Percentiles rank a stretch among this genome's conserved stretches.
These are phyloP conservation scores for Epichloe typhina DNA, from an alignment of 2,329 filamentous ascomycete species.

Conservation along the genomic window DNA sequence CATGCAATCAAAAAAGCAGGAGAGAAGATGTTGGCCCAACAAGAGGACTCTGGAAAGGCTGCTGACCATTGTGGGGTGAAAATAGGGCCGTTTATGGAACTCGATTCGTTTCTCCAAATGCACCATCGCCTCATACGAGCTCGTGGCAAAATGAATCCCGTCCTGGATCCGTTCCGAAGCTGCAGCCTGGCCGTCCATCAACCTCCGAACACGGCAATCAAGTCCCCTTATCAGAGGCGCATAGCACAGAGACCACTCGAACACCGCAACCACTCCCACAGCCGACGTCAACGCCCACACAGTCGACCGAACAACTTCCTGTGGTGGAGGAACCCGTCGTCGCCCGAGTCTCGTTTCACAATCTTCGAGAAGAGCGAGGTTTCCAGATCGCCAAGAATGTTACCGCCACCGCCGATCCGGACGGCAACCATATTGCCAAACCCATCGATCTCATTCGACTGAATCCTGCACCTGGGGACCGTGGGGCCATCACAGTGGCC, in stretches of 20 bases:
- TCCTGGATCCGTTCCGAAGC: slow-evolving; percentile 28
- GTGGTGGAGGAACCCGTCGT: slow-evolving; percentile 55
- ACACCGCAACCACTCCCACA: slow-evolving; percentile 8
- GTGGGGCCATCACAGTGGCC: slow-evolving; percentile 58
- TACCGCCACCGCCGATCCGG: slow-evolving; percentile 55
- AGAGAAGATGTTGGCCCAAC: neutral
- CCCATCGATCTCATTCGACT: slow-evolving; percentile 70
- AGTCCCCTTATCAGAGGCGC: slow-evolving; percentile 16
- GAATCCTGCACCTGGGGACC: slow-evolving; percentile 53
- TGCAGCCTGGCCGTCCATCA: slow-evolving; percentile 30
- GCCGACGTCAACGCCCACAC: slow-evolving; percentile 19
- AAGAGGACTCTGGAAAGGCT: neutral
- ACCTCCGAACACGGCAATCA: slow-evolving; percentile 23
- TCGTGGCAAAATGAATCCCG: slow-evolving; percentile 31
- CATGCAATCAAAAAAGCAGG: neutral
- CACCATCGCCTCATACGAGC: slow-evolving; percentile 32
- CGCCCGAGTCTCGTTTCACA: slow-evolving; percentile 71
- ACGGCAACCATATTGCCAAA: slow-evolving; percentile 62
- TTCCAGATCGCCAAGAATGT: slow-evolving; percentile 72
- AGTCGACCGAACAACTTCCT: slow-evolving; percentile 28
- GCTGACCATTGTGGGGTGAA: slow-evolving; percentile 1
- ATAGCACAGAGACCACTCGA: slow-evolving; percentile 22
- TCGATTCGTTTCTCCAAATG: slow-evolving; percentile 39
- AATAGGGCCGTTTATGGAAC: slow-evolving; percentile 53
- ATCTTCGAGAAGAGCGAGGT: slow-evolving; percentile 71